Evolutionary conservation across 768 basidiomycete genomes (phyloP).

Genomic region (Favolaschia claudopus): DNA sequence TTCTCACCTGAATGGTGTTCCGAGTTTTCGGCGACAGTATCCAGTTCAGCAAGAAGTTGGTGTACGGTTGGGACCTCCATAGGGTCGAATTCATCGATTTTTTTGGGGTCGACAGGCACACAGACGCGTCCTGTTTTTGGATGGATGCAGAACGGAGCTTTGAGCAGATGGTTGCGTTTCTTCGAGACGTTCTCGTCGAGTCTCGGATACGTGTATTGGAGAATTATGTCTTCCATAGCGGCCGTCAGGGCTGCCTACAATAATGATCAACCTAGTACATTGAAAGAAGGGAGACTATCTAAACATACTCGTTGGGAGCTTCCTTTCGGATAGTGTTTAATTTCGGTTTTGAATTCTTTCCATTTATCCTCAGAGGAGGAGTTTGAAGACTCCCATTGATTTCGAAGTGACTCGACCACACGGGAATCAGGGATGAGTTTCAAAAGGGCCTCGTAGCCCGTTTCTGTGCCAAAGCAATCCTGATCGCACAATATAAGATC

Average conservation of each 20-base stretch:
- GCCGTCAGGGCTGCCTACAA: conserved; percentile 43
- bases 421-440: conserved; percentile 73
- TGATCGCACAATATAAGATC: conserved; percentile 83
- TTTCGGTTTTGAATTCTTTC: conserved; percentile 61
- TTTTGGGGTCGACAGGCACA: conserved; percentile 84
- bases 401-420: conserved; percentile 55
- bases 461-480: conserved; percentile 75
- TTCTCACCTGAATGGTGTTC: conserved; percentile 60
- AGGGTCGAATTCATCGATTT: conserved; percentile 85
- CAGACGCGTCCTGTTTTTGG: conserved; percentile 96
- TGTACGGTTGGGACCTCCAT: conserved; percentile 85
- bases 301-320: conserved; percentile 39
- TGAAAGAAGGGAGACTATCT: conserved; percentile 19
- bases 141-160: conserved; percentile 97
- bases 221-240: conserved; percentile 85
- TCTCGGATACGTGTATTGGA: conserved; percentile 95
- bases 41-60: conserved; percentile 83
- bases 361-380: conserved; percentile 77
- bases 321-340: conserved; percentile 43
- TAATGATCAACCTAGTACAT: conserved; percentile 7
- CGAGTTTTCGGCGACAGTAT: conserved; percentile 45
- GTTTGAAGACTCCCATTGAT: conserved; percentile 63
- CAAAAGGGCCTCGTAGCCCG: conserved; percentile 79
- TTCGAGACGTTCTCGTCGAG: conserved; percentile 98
- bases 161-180: conserved; percentile 96